A percentile compares a stretch with the other conserved stretches of the same genome.
Evolutionary conservation across 2,329 filamentous ascomycete genomes (phyloP).

Genomic region (Huntiella omanensis): DNA sequence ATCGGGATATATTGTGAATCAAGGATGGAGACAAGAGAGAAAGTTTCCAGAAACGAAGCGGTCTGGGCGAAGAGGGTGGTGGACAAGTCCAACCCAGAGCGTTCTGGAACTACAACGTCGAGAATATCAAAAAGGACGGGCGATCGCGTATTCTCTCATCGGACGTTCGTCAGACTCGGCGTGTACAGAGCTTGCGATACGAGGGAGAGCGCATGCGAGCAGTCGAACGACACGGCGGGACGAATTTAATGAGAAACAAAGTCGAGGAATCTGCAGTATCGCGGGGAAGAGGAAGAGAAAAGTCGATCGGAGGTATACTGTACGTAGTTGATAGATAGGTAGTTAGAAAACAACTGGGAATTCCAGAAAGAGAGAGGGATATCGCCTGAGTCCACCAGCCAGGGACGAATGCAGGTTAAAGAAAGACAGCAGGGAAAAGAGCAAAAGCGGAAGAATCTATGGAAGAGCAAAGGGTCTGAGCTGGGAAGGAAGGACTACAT

Average conservation of each 20-base stretch:
- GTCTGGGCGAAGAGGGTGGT: neutral
- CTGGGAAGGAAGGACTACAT: too few species aligned
- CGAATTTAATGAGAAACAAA: conserved; percentile 1
- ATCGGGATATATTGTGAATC: too few species aligned
- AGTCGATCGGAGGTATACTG: neutral
- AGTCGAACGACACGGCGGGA: neutral
- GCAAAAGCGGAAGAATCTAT: conserved; percentile 4
- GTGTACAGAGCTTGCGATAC: too few species aligned
- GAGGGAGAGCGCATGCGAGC: neutral
- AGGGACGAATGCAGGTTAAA: conserved; percentile 3
- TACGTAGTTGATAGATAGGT: neutral
- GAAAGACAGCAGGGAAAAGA: conserved; percentile 1
- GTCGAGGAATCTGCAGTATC: neutral
- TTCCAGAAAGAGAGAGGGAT: neutral
- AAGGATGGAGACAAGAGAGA: neutral
- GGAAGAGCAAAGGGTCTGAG: neutral
- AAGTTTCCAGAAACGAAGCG: too few species aligned
- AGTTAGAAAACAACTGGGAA: neutral
- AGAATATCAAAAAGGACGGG: too few species aligned
- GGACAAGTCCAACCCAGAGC: neutral
- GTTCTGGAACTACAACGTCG: neutral
- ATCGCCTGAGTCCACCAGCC: neutral
- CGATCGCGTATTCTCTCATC: conserved; percentile 3
- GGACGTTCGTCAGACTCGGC: neutral
- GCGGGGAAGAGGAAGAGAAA: neutral